Evolutionary conservation across 169 alveolate species (phyloP).

Genomic region (Blepharisma undulans): DNA sequence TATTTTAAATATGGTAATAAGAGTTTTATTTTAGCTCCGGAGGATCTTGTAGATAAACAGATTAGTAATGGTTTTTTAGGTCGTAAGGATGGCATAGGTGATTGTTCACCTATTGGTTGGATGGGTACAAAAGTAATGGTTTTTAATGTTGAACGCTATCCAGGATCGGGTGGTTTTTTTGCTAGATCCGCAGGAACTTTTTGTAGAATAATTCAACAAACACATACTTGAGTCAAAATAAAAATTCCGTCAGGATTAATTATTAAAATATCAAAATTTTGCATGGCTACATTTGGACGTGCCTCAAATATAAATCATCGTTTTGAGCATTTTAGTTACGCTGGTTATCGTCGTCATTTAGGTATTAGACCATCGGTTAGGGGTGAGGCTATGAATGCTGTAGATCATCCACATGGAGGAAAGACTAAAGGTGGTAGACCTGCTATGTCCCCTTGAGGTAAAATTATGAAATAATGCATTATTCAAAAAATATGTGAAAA

Average conservation of each 20-base stretch:
- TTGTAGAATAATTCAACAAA: neutral
- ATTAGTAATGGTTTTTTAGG: neutral
- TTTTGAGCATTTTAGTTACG: slow-evolving; percentile 3
- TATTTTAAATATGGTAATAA: neutral
- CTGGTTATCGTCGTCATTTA: neutral
- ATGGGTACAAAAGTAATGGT: neutral
- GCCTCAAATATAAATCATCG: neutral
- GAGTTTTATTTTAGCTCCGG: neutral
- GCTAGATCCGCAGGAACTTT: neutral
- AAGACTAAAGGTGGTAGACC: neutral
- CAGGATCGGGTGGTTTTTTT: neutral
- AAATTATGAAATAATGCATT: slow-evolving; percentile 1
- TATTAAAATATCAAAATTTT: neutral
- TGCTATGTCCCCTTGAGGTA: slow-evolving; percentile 37
- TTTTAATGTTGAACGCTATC: neutral
- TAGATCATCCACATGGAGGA: slow-evolving; percentile 52
- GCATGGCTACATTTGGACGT: neutral
- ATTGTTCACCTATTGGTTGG: neutral
- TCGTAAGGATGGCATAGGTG: neutral
- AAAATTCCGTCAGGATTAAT: neutral
- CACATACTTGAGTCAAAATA: neutral
- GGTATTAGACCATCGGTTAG: slow-evolving; percentile 31
- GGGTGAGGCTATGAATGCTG: slow-evolving; percentile 46
- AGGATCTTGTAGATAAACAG: neutral
- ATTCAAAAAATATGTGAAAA: no score